Evolutionary conservation across 495 filamentous ascomycete genomes (phyloP), one percentile per base, ranked within the genome.

Genomic region (Trichoderma asperelloides): DNA sequence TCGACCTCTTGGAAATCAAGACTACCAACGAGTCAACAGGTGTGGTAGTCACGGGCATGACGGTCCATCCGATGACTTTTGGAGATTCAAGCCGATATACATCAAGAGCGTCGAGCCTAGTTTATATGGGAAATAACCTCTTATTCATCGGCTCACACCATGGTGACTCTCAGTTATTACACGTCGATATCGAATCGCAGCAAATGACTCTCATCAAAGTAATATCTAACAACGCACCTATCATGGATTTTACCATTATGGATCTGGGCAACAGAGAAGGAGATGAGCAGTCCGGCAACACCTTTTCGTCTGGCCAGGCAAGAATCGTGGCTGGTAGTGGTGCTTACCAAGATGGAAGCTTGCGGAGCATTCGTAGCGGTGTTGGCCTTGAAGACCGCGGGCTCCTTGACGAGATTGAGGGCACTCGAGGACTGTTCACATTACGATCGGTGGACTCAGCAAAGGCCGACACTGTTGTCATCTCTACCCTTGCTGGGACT

Each of bases 161-260:
- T 70, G 93, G 93, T 13, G 91, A 99, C 74, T 96, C 91, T 0
- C 93, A 97, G 73, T 80, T 98, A 2, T 81, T 96, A 65, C 82
- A 82, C 18, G 82, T 96, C 45, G 72, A 80, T 39, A 65, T 82
- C 13, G 69, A 73, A 4, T 11, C 63, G 12, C 55, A 49, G n/a
- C 78, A 78, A 0, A 72, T 94, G 39, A 80, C 89, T 45, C 74
- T 92, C 2, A 77, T 96, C 12, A 92, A 98, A 76, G 89, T 86
- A 0, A 77, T 97, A 65, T 77, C 86, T 12, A 98, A 96, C 71
- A 89, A 97, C 73, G 93, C 91, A 0, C 95, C 95, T 1, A 90
- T 98, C 55, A 76, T 97, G 16, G 95, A 99, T 72, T 96, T 98
- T 65, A 89, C 89, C 6, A 86, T 98, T 13, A 96, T 98, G 90